Evolutionary conservation across 495 filamentous ascomycete genomes (phyloP).

Genomic region (Elasticomyces elasticus): DNA sequence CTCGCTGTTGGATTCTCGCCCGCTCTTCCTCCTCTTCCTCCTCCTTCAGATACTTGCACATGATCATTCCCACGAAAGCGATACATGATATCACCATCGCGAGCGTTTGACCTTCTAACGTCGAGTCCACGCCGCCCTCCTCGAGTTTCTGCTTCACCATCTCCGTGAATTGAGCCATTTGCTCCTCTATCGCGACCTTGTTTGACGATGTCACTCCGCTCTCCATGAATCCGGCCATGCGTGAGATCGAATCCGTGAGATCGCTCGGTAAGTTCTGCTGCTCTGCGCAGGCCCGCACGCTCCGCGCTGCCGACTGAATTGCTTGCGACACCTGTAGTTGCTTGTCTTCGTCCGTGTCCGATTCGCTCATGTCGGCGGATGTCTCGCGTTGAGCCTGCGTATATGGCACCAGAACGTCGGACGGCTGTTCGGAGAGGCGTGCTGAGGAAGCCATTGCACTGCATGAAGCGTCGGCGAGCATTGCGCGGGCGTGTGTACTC

Average conservation of each 20-base stretch:
- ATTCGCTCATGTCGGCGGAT: background rate
- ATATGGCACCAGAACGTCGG: background rate
- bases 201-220: background rate
- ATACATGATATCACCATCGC: background rate
- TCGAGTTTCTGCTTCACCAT: background rate
- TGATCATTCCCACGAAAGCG: background rate
- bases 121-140: background rate
- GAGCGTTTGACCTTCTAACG: background rate
- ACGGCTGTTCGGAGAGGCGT: background rate
- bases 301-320: background rate
- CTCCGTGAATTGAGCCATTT: background rate
- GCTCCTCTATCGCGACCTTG: background rate
- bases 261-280: background rate
- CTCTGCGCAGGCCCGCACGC: too few species aligned
- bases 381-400: background rate
- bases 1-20: background rate
- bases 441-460: background rate
- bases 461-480: constrained; percentile 1
- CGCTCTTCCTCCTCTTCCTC: background rate
- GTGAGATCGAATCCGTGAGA: background rate
- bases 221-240: background rate
- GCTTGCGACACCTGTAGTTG: background rate
- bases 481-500: background rate
- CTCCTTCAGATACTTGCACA: background rate
- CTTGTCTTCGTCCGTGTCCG: background rate